Conservation (phyloP, 768 basidiomycete species). For the Xerocomellus chrysenteron region DNA sequence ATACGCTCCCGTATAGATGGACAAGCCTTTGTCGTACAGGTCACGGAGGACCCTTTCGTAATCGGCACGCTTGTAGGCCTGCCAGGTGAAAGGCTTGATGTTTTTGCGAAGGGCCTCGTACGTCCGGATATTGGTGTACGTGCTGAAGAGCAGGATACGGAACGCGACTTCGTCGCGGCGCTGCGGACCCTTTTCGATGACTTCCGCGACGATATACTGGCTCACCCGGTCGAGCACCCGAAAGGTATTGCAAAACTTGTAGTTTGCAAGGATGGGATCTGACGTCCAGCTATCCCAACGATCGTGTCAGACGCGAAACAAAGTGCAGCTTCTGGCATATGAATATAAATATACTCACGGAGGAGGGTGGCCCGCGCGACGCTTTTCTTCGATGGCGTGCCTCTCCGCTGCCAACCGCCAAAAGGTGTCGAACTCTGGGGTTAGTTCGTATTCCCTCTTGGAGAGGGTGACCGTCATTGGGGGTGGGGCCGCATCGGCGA, state of each 20-base stretch:
- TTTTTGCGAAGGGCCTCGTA: constrained; percentile 58
- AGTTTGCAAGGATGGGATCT: constrained; percentile 53
- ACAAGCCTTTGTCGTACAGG: constrained; percentile 36
- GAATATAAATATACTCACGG: constrained; percentile 45
- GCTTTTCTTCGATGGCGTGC: constrained; percentile 54
- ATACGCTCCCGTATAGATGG: constrained; percentile 72
- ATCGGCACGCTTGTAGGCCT: constrained; percentile 47
- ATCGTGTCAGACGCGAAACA: constrained; percentile 15
- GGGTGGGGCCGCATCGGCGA: constrained; percentile 11
- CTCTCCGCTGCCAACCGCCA: constrained; percentile 59
- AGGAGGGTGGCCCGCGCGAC: constrained; percentile 45
- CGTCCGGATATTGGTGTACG: constrained; percentile 69
- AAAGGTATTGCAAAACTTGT: constrained; percentile 72
- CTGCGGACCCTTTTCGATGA: constrained; percentile 68
- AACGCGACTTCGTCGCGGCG: constrained; percentile 63
- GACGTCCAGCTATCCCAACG: constrained; percentile 59
- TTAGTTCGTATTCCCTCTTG: constrained; percentile 41
- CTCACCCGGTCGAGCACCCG: constrained; percentile 70
- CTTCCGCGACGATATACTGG: constrained; percentile 67
- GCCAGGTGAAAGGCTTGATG: constrained; percentile 63
- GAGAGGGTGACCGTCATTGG: constrained; percentile 35
- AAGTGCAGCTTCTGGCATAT: neutral
- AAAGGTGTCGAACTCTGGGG: constrained; percentile 59
- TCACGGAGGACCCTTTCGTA: constrained; percentile 54
- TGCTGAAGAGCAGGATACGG: constrained; percentile 69